These are phyloP conservation scores for Thelonectria olida DNA, from an alignment of 2,329 filamentous ascomycete species.

Conservation along the genomic window DNA sequence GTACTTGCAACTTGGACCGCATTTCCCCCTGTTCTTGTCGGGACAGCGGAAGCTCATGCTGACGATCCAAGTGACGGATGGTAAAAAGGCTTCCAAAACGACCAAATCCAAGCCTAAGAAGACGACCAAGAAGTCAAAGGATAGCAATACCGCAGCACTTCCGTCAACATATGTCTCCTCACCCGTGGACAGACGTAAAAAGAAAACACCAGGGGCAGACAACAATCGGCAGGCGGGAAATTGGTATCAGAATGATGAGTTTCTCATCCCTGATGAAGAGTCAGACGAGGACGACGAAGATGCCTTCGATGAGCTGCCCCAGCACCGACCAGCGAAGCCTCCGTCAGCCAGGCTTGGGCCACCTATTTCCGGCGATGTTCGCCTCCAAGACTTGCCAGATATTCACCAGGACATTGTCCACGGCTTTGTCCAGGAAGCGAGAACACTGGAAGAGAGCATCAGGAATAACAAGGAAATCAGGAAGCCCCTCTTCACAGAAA, in stretches of 20 bases:
- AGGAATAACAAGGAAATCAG: conserved; percentile 67
- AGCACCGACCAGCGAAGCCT: conserved; percentile 50
- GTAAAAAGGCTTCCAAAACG: conserved; percentile 40
- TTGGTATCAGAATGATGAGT: conserved; percentile 59
- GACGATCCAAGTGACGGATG: conserved; percentile 50
- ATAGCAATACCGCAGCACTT: conserved; percentile 52
- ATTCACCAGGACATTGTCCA: conserved; percentile 71
- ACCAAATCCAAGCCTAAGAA: conserved; percentile 46
- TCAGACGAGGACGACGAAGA: conserved; percentile 46
- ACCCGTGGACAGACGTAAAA: conserved; percentile 52
- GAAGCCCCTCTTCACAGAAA: conserved; percentile 72
- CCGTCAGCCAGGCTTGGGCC: conserved; percentile 52
- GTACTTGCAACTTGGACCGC: conserved; percentile 68
- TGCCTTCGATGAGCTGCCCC: conserved; percentile 56
- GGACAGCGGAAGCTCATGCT: conserved; percentile 57
- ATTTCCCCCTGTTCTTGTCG: conserved; percentile 53
- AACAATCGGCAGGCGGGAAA: conserved; percentile 46
- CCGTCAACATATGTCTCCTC: conserved; percentile 62
- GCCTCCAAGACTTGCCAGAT: conserved; percentile 63
- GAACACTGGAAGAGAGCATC: conserved; percentile 66
- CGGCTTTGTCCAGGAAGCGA: conserved; percentile 72
- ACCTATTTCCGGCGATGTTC: conserved; percentile 67
- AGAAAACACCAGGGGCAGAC: conserved; percentile 35
- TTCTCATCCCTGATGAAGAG: conserved; percentile 56
- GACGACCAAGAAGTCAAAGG: conserved; percentile 48